phyloP scores from a whole-genome alignment of 768 basidiomycete genomes.

The Phlebiopsis flavidoalba region DNA sequence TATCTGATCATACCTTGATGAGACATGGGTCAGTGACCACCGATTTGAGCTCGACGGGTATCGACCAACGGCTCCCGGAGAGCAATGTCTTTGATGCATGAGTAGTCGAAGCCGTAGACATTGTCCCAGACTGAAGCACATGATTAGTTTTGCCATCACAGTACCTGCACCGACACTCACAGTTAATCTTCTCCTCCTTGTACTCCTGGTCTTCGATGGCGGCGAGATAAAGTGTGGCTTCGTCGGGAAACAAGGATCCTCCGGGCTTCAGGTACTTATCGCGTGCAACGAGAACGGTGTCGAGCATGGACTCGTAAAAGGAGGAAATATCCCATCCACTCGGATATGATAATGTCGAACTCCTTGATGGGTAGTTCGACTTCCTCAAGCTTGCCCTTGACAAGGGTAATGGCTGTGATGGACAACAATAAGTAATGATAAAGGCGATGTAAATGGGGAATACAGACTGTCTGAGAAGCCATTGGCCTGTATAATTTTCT shows the following conservation, averaged over 20 bases:
- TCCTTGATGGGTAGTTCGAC: constrained; percentile 79
- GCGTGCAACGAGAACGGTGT: constrained; percentile 93
- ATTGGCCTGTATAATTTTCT: constrained; percentile 94
- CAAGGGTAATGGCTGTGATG: constrained; percentile 77
- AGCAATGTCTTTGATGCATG: constrained; percentile 98
- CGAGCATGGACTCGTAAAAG: constrained; percentile 99
- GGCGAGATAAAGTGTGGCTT: constrained; percentile 85
- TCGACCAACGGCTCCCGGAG: constrained; percentile 95
- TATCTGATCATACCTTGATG: constrained; percentile 59
- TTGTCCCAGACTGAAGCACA: constrained; percentile 92
- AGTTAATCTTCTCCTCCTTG: constrained; percentile 99
- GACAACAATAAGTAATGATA: not conserved
- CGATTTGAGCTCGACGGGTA: constrained; percentile 94
- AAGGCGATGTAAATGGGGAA: not conserved
- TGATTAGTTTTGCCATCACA: not conserved
- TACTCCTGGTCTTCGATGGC: constrained; percentile 99
- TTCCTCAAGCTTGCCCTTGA: constrained; percentile 98
- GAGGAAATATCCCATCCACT: constrained; percentile 99
- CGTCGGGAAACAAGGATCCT: constrained; percentile 95
- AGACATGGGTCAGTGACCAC: constrained; percentile 91
- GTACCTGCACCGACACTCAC: constrained; percentile 42
- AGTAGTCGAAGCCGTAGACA: constrained; percentile 99
- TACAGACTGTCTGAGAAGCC: constrained; percentile 90
- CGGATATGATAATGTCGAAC: constrained; percentile 98
- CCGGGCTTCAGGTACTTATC: constrained; percentile 93